phyloP scores from a whole-genome alignment of 768 basidiomycete genomes.

The Lactarius deliciosus region DNA sequence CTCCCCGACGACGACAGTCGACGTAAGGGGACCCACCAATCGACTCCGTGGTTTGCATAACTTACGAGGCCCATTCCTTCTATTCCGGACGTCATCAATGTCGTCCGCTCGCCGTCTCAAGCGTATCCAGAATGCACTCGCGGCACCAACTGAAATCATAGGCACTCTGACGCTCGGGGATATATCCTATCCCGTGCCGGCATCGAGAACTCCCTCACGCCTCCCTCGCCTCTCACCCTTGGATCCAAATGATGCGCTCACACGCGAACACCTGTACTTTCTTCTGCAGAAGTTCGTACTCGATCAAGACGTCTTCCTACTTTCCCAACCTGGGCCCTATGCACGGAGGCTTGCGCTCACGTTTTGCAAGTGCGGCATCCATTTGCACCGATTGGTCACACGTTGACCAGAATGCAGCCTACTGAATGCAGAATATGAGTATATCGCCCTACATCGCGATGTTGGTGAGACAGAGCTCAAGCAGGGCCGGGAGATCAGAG shows the following conservation, averaged over 20 bases:
- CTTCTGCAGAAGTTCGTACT: slow-evolving; percentile 67
- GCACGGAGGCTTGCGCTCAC: slow-evolving; percentile 61
- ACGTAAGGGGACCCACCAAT: not conserved
- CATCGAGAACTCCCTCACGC: slow-evolving; percentile 46
- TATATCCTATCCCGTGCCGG: slow-evolving; percentile 55
- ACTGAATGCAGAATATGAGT: slow-evolving; percentile 68
- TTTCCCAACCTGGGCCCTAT: slow-evolving; percentile 68
- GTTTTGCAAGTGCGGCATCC: slow-evolving; percentile 51
- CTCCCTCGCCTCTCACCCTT: slow-evolving; percentile 49
- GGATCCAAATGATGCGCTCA: slow-evolving; percentile 52
- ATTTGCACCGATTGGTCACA: not conserved
- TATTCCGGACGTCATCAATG: not conserved
- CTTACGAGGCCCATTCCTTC: not conserved
- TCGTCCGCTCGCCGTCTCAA: slow-evolving; percentile 44
- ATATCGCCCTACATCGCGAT: slow-evolving; percentile 64
- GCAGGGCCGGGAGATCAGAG: slow-evolving; percentile 64
- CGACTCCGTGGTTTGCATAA: not conserved
- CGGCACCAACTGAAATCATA: slow-evolving; percentile 42
- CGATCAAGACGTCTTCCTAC: slow-evolving; percentile 64
- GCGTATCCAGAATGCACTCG: slow-evolving; percentile 47
- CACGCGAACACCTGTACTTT: slow-evolving; percentile 59
- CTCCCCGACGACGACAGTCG: not conserved
- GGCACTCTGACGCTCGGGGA: slow-evolving; percentile 59
- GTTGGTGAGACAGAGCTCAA: slow-evolving; percentile 73
- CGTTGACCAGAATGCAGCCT: slow-evolving; percentile 38